Evolutionary conservation across 208 protist genomes (phyloP), one percentile per base, ranked within the genome.

Genomic region (Vickermania spadyakhi): DNA sequence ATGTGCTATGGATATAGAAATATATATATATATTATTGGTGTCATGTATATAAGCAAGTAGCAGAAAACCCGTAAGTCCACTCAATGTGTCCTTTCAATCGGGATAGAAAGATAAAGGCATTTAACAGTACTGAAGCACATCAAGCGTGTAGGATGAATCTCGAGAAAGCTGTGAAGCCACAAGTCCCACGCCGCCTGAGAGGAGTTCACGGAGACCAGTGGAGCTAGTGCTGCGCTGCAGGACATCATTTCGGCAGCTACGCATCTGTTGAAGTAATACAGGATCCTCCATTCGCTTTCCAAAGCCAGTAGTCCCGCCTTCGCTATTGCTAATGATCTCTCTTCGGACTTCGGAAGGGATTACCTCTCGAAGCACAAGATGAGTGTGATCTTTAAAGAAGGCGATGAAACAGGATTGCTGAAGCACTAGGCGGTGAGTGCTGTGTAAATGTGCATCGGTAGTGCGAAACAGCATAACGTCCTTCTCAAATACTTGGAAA

Each of bases 271-370:
- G 11, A 7, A 45, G 36, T 18, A 45, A 18, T 7, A 18, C 36
- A 18, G 18, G 36, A 45, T 45, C 36, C 11, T 7, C 7, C 11
- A 45, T 45, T n/a, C n/a, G n/a, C n/a, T n/a, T n/a, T n/a, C n/a
- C n/a, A n/a, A n/a, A n/a, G 36, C 7, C 18, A 18, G 11, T 45
- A 18, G 11, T 45, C 11, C 36, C 36, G 36, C 11, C 36, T n/a
- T 45, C 36, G 7, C 11, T 18, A 18, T 7, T 45, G 7, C 36
- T 7, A 18, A 45, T 7, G 7, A 45, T 18, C 36, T 45, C 36
- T 7, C 56, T 56, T 3, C 75, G 75, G 52, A 91, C 64, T 62
- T 88, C 78, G 1, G 67, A 56, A 5, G 84, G 81, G 23, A 88
- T 78, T 3, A 88, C 50, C 14, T 75, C 59, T 3, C 84, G 80